phyloP scores from a whole-genome alignment of 2,329 filamentous ascomycete species.

The Parafenestella ontariensis region DNA sequence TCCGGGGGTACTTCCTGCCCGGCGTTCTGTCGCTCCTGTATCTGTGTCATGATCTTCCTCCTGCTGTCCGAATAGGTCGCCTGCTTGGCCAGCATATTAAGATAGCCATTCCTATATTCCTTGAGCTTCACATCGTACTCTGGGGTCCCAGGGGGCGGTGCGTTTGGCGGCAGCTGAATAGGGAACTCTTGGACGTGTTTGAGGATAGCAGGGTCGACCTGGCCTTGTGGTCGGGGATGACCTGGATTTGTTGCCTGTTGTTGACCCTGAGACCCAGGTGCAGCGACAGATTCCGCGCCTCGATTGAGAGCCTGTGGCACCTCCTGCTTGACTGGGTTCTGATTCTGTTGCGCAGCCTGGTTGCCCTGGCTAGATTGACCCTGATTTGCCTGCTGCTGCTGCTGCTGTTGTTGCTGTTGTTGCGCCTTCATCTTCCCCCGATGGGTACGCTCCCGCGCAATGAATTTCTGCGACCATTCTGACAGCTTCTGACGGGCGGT shows the following conservation, averaged over 20 bases:
- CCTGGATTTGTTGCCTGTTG: constrained; percentile 19
- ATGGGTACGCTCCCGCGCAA: constrained; percentile 56
- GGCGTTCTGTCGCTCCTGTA: constrained; percentile 39
- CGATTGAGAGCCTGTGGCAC: constrained; percentile 12
- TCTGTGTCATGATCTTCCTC: constrained; percentile 32
- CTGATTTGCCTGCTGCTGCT: constrained; percentile 26
- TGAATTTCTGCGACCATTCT: constrained; percentile 59
- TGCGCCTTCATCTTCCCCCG: constrained; percentile 46
- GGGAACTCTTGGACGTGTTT: constrained; percentile 48
- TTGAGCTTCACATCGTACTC: constrained; percentile 46
- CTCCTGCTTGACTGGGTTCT: constrained; percentile 33
- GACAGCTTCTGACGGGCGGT: constrained; percentile 59
- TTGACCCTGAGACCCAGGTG: constrained; percentile 10
- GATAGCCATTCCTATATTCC: constrained; percentile 45
- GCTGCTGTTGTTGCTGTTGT: constrained; percentile 31
- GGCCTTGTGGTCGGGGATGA: constrained; percentile 12
- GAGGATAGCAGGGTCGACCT: constrained; percentile 43
- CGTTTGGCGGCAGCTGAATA: constrained; percentile 39
- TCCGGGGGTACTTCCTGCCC: constrained; percentile 46
- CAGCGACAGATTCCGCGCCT: constrained; percentile 7
- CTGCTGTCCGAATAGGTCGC: constrained; percentile 36
- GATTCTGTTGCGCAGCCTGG: constrained; percentile 40
- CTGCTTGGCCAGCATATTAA: constrained; percentile 43
- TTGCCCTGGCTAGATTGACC: constrained; percentile 30
- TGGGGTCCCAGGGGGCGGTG: constrained; percentile 40